Conservation (phyloP, 257 asterid species). For the Solanum verrucosum region DNA sequence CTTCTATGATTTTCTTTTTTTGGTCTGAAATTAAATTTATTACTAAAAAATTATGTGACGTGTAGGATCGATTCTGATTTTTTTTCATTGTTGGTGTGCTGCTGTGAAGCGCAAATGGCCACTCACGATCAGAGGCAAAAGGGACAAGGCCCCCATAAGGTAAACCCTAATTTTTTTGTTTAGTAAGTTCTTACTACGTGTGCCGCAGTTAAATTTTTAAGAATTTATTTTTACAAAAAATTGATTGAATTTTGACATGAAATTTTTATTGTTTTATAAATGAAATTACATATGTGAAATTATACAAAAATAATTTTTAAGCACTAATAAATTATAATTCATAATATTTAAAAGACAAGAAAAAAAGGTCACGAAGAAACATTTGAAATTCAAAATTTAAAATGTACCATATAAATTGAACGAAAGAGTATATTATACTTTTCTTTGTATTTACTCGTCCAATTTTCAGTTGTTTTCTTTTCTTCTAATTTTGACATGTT, state of each 20-base stretch:
- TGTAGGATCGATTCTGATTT: not conserved
- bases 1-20: too few relatives aligned
- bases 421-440: too few relatives aligned
- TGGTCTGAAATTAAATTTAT: not conserved
- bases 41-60: not conserved
- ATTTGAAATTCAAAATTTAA: not conserved
- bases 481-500: not conserved
- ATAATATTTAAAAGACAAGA: too few relatives aligned
- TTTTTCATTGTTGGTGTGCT: not conserved
- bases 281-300: too few relatives aligned
- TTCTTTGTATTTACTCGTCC: not conserved
- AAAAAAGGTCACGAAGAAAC: not conserved
- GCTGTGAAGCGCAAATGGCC: not conserved
- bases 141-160: not conserved
- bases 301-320: too few relatives aligned
- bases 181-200: not conserved
- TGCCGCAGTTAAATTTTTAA: not conserved
- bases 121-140: not conserved
- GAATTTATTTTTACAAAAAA: too few relatives aligned
- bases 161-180: not conserved
- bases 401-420: not conserved
- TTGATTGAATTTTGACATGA: not conserved
- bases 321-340: too few relatives aligned
- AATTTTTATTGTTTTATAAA: too few relatives aligned
- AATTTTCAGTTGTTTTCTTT: not conserved